phyloP scores from a whole-genome alignment of 208 protist genomes.

The Leishmania braziliensis region DNA sequence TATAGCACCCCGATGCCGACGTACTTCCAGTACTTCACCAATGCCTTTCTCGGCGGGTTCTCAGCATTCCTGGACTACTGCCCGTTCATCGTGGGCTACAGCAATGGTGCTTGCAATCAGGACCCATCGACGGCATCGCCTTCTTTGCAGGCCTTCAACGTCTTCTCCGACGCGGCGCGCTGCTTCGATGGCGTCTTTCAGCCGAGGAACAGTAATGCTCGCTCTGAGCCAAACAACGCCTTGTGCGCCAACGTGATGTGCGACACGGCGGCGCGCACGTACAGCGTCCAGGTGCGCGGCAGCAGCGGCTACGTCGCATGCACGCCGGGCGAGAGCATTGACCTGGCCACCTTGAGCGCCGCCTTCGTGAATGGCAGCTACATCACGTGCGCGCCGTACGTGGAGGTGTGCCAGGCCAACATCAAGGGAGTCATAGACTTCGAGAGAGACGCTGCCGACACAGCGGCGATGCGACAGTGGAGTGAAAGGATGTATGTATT shows the following conservation, averaged over 20 bases:
- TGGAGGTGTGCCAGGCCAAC: no score
- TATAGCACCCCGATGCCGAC: slow-evolving; percentile 29
- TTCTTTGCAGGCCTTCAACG: not conserved
- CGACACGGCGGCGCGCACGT: not conserved
- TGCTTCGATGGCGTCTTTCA: slow-evolving; percentile 2
- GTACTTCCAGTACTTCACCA: slow-evolving; percentile 34
- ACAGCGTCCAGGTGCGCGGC: not conserved
- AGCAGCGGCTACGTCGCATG: not conserved
- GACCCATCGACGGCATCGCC: not conserved
- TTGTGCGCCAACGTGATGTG: not conserved
- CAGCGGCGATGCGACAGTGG: no score
- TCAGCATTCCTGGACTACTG: not conserved
- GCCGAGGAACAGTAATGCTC: no score
- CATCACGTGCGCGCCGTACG: no score
- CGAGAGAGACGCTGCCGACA: no score
- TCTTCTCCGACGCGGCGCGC: slow-evolving; percentile 1
- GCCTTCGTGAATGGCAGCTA: no score
- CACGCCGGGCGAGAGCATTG: not conserved
- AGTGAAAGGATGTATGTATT: no score
- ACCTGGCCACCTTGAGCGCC: not conserved
- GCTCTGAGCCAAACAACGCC: not conserved
- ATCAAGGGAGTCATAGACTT: no score
- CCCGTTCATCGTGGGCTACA: not conserved
- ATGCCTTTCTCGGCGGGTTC: slow-evolving; percentile 25
- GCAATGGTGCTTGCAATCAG: not conserved